Base-by-base conservation (phyloP, 176 grass and related monocot species). In the Bothriochloa decipiens region DNA sequence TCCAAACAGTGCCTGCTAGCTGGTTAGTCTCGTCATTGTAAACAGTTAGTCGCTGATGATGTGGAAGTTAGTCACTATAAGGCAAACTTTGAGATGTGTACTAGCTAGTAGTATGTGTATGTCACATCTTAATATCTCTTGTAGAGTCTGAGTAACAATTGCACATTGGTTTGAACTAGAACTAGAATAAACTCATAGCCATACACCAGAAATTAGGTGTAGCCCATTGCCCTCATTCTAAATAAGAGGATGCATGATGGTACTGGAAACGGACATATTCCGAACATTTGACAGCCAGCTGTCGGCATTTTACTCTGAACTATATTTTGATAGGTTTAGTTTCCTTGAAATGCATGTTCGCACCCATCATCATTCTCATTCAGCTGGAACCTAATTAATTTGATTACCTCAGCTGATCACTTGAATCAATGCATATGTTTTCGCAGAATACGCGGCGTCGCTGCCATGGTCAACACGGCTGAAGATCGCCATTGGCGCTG, bases 401-500 rank as follows among this genome's bases (percentile, higher is more conserved):
- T 71, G 57, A 25, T 72, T 55, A 63, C 65, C 7, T 53, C 50
- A 58, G 50, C 83, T 82, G 58, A 90, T 40, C 23, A 29, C 12
- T 65, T 4, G 1, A 28, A 2, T 1, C 13, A 6, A 32, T 65
- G 6, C 7, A 32, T 65, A 28, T 64, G 62, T 20, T 15, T 16
- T 25, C 65, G 74, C 79, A 97, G 95, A 90, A 1, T 93, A 92
- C 46, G 87, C 84, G 18, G 85, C 91, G n/a, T 85, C 93, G 68
- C 22, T 99, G 68, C 97, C 90, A 64, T 99, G 97, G 97, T 79
- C 87, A 77, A 96, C 93, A 88, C 91, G 97, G 9, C 36, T 99
- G 72, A 94, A 94, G 85, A 99, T 99, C 80, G 97, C 91, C 80
- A 57, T 96, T 3, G 97, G 91, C 12, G 93, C 93, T 0, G 97